Base-by-base conservation (phyloP, 139 green algal genomes). In the Spirogloea muscicola region DNA sequence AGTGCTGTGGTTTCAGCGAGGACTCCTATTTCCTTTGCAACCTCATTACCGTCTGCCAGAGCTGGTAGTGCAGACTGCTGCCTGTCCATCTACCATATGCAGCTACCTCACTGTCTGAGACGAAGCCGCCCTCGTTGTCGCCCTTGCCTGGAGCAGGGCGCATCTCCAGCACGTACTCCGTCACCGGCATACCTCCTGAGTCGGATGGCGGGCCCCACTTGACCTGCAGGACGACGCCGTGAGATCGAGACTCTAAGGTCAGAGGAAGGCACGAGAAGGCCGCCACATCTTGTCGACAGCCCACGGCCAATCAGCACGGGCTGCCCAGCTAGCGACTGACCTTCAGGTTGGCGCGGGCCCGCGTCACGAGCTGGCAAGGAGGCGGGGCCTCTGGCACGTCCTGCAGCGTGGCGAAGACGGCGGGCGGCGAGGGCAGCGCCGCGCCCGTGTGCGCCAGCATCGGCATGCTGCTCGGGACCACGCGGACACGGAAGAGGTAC, bases 401-500 rank as follows among this genome's bases (percentile, higher is more conserved):
- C 31, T 10, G 55, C 55, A 64, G 55, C 55, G 55, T 64, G 55
- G 55, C 55, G 33, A 64, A 64, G 55, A 38, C 55, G 13, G 55
- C 31, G 9, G 55, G 55, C 27, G 33, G 29, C 27, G 55, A 64
- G n/a, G n/a, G n/a, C n/a, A n/a, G n/a, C n/a, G n/a, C n/a, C n/a
- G n/a, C n/a, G n/a, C n/a, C n/a, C n/a, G n/a, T n/a, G n/a, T n/a
- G n/a, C 27, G 55, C 29, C 29, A 38, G 55, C 31, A 21, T 10
- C 13, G 55, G 55, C 29, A 13, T 21, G 55, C 29, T 64, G 10
- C 13, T 10, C 55, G 31, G 55, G 9, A 64, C 55, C 55, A 13
- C 13, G 10, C 55, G 27, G 27, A 64, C 10, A 16, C 55, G 55
- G 55, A 64, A 64, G 10, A 64, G 55, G 31, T 64, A 64, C 55